phyloP scores from a whole-genome alignment of 129 eudicot genomes.

The Dittrichia graveolens region DNA sequence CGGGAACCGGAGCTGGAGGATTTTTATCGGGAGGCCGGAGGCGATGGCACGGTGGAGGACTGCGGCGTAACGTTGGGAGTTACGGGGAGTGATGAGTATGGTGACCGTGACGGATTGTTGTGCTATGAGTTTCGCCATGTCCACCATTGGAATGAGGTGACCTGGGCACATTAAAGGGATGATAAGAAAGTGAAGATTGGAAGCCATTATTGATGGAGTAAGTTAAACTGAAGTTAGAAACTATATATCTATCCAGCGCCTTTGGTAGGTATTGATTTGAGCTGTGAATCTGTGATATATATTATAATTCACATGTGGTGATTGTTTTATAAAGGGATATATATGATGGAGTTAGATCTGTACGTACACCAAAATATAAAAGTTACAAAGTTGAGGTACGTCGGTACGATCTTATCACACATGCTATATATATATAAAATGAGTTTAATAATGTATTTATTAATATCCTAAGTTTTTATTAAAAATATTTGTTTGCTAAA shows the following conservation, averaged over 20 bases:
- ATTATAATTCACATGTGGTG: background rate
- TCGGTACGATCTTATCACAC: no score
- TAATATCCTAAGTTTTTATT: no score
- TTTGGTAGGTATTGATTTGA: no score
- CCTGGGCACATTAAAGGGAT: constrained; percentile 54
- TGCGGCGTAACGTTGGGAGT: constrained; percentile 26
- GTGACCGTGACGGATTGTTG: constrained; percentile 37
- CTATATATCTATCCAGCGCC: no score
- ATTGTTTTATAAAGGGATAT: background rate
- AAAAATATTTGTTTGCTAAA: no score
- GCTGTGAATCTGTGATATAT: no score
- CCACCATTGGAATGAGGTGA: constrained; percentile 56
- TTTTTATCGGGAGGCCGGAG: constrained; percentile 38
- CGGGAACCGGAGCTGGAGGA: constrained; percentile 40
- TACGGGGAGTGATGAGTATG: constrained; percentile 41
- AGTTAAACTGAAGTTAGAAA: no score
- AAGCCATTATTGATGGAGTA: constrained; percentile 28
- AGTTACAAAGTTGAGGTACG: no score
- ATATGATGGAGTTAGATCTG: no score
- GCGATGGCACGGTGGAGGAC: constrained; percentile 39
- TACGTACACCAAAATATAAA: no score
- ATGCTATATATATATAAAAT: no score
- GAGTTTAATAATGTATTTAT: no score
- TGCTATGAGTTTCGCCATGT: constrained; percentile 54
- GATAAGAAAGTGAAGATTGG: constrained; percentile 43